phyloP scores from a whole-genome alignment of 345 rosid genomes.

The Melaleuca alternifolia region DNA sequence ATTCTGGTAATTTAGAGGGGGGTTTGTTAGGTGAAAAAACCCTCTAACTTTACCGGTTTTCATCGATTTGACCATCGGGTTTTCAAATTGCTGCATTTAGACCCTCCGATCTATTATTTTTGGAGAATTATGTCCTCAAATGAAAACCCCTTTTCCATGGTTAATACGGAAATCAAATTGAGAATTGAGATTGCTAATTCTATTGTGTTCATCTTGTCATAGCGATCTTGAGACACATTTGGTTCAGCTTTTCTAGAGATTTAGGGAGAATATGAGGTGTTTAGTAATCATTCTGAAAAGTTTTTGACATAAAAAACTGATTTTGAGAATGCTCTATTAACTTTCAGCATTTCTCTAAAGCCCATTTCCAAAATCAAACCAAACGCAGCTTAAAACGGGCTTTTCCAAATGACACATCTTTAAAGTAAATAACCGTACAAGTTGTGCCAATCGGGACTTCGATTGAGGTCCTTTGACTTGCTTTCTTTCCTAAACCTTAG shows the following conservation, averaged over 20 bases:
- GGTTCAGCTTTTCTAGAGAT: too few relatives aligned
- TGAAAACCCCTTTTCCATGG: background rate
- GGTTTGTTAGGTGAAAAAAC: background rate
- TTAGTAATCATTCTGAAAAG: too few relatives aligned
- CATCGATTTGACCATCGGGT: background rate
- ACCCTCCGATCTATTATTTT: background rate
- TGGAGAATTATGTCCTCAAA: background rate
- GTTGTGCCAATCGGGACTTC: background rate
- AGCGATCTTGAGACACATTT: background rate
- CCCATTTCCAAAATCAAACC: too few relatives aligned
- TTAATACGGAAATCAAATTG: background rate
- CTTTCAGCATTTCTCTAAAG: too few relatives aligned
- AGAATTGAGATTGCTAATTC: background rate
- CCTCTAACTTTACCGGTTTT: background rate
- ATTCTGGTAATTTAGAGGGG: background rate
- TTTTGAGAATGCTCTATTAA: too few relatives aligned
- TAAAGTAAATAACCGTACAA: background rate
- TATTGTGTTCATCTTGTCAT: fast-evolving
- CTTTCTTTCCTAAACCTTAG: background rate
- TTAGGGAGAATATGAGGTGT: too few relatives aligned
- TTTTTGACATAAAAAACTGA: too few relatives aligned
- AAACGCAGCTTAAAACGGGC: background rate
- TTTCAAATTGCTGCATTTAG: background rate
- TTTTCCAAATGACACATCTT: background rate
- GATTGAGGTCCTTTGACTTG: background rate